These are phyloP conservation scores for Neurospora crassa DNA, from an alignment of 2,329 filamentous ascomycete species.

Conservation along the genomic window DNA sequence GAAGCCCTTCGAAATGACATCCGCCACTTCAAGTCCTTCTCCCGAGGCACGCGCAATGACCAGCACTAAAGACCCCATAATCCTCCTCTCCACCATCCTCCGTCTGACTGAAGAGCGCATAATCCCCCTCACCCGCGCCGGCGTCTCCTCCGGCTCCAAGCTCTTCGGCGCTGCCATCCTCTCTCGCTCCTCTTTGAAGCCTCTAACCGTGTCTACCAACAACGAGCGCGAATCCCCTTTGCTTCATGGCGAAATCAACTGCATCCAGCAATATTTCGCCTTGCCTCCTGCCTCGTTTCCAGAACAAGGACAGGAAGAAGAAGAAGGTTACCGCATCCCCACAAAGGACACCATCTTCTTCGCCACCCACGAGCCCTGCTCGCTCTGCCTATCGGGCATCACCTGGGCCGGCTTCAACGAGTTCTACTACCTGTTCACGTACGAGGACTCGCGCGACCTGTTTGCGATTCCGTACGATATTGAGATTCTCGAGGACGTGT, in stretches of 20 bases:
- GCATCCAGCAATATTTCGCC: constrained; percentile 47
- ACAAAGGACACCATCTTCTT: constrained; percentile 44
- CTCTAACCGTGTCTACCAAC: constrained; percentile 44
- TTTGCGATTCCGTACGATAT: constrained; percentile 49
- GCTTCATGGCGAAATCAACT: constrained; percentile 51
- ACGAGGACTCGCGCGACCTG: constrained; percentile 46
- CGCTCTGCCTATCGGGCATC: constrained; percentile 47
- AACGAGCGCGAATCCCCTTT: constrained; percentile 45
- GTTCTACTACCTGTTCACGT: constrained; percentile 50
- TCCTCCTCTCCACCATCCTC: constrained; percentile 32
- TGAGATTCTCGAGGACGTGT: constrained; percentile 46
- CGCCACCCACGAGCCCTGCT: constrained; percentile 50
- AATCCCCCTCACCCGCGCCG: constrained; percentile 39
- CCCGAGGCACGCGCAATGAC: constrained; percentile 5
- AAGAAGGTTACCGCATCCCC: constrained; percentile 15
- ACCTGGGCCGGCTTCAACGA: constrained; percentile 48
- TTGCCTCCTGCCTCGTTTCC: constrained; percentile 13
- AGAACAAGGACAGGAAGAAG: constrained; percentile 1
- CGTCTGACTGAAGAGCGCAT: constrained; percentile 34
- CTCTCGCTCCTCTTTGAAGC: constrained; percentile 28
- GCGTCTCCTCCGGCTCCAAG: constrained; percentile 43
- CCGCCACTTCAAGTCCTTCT: constrained; percentile 1
- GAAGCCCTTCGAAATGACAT: background rate
- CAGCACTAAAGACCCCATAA: constrained; percentile 19
- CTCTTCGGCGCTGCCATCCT: constrained; percentile 49